These are phyloP conservation scores for Agaricus subrufescens DNA, from an alignment of 768 basidiomycete genomes.

Conservation along the genomic window DNA sequence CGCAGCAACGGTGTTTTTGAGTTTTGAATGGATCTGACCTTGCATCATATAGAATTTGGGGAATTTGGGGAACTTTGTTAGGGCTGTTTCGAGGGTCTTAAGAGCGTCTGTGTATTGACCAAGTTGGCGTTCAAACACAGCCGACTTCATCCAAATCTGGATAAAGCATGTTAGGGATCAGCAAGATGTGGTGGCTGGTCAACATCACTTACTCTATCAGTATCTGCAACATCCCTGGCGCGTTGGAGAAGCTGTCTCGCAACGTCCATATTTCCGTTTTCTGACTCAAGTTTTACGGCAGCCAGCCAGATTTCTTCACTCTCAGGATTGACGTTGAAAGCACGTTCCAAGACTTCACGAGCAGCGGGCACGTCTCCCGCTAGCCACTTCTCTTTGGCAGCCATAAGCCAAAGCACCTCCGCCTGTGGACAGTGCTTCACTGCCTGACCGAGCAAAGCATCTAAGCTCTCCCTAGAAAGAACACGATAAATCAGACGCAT, in stretches of 20 bases:
- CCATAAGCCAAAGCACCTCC: slow-evolving; percentile 96
- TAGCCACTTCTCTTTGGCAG: slow-evolving; percentile 96
- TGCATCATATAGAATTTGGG: slow-evolving; percentile 97
- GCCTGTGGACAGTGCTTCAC: slow-evolving; percentile 92
- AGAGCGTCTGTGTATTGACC: slow-evolving; percentile 71
- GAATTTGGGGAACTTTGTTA: slow-evolving; percentile 83
- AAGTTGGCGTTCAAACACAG: slow-evolving; percentile 91
- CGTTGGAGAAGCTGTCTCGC: slow-evolving; percentile 84
- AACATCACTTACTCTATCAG: slow-evolving; percentile 64
- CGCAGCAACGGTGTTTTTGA: slow-evolving; percentile 57
- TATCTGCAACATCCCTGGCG: slow-evolving; percentile 87
- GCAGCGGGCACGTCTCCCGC: slow-evolving; percentile 87
- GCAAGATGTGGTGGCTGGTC: neutral
- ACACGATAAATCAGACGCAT: neutral
- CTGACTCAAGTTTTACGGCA: slow-evolving; percentile 94
- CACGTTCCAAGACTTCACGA: slow-evolving; percentile 80
- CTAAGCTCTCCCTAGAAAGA: slow-evolving; percentile 64
- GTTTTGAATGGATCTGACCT: slow-evolving; percentile 79
- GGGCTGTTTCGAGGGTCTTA: slow-evolving; percentile 66
- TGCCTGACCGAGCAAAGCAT: slow-evolving; percentile 76
- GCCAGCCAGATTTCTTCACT: slow-evolving; percentile 98
- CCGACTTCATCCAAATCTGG: slow-evolving; percentile 99
- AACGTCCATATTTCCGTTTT: slow-evolving; percentile 86
- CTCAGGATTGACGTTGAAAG: slow-evolving; percentile 93
- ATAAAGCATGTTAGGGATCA: slow-evolving; percentile 2